These are phyloP conservation scores for Xylaria acuta DNA, from an alignment of 495 filamentous ascomycete species.

Conservation along the genomic window DNA sequence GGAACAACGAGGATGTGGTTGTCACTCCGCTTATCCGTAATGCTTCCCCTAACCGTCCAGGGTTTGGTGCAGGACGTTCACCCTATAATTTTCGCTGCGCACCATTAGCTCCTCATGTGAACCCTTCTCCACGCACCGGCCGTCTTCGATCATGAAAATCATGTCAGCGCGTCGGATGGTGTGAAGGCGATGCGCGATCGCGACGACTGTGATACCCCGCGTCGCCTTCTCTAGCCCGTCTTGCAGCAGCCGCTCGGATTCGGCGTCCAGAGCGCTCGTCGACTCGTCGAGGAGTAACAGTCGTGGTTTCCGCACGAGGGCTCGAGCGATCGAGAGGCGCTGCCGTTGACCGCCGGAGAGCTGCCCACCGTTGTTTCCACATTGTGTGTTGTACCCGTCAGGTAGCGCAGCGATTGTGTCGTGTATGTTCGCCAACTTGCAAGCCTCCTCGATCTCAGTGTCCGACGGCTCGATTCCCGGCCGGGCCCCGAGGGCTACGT, in stretches of 20 bases:
- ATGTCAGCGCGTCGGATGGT: conserved; percentile 78
- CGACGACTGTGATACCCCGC: conserved; percentile 77
- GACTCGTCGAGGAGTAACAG: conserved; percentile 86
- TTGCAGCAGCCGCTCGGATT: conserved; percentile 73
- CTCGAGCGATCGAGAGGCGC: conserved; percentile 77
- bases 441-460: conserved; percentile 62
- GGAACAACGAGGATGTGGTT: neutral
- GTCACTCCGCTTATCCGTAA: neutral
- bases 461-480: conserved; percentile 48
- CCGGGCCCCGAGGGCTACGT: conserved; percentile 58
- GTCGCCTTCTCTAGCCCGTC: conserved; percentile 73
- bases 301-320: conserved; percentile 77
- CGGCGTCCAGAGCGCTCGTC: conserved; percentile 79
- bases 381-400: conserved; percentile 67
- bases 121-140: conserved; percentile 68
- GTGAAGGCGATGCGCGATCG: conserved; percentile 77
- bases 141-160: conserved; percentile 78
- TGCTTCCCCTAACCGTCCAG: conserved; percentile 32
- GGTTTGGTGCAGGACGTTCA: conserved; percentile 57
- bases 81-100: conserved; percentile 63
- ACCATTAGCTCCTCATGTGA: conserved; percentile 70
- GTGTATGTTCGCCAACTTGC: conserved; percentile 64
- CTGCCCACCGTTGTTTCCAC: conserved; percentile 55
- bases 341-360: conserved; percentile 69
- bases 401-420: conserved; percentile 62